Conservation (phyloP, 2,329 filamentous ascomycete species). For the Fusarium protoensiforme region DNA sequence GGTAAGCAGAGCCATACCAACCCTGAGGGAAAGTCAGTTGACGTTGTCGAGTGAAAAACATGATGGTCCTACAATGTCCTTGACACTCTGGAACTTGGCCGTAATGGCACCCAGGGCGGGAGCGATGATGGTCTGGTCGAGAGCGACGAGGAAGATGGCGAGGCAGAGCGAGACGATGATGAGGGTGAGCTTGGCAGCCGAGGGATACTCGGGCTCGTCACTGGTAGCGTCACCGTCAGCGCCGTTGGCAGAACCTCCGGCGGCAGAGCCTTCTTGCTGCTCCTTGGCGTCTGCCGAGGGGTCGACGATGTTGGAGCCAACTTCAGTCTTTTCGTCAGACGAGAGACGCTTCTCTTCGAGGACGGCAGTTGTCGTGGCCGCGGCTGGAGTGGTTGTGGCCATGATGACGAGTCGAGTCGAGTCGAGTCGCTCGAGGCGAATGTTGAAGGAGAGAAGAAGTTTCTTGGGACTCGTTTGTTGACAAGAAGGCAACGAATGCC, state of each 20-base stretch:
- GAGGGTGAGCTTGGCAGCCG: slow-evolving; percentile 52
- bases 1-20: slow-evolving; percentile 63
- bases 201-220: slow-evolving; percentile 50
- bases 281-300: slow-evolving; percentile 17
- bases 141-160: slow-evolving; percentile 60
- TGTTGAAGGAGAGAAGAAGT: background rate
- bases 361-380: slow-evolving; percentile 27
- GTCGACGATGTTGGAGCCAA: slow-evolving; percentile 40
- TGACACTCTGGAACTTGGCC: slow-evolving; percentile 54
- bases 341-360: slow-evolving; percentile 42
- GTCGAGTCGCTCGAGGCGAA: background rate
- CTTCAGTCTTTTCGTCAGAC: slow-evolving; percentile 46
- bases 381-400: slow-evolving; percentile 22
- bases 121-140: slow-evolving; percentile 64
- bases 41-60: background rate
- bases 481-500: background rate
- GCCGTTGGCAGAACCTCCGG: background rate
- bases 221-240: background rate
- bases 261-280: slow-evolving; percentile 20
- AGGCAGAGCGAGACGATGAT: slow-evolving; percentile 58
- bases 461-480: background rate
- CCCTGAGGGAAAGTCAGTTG: slow-evolving; percentile 43
- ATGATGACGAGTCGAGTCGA: slow-evolving; percentile 7
- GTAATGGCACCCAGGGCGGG: slow-evolving; percentile 65
- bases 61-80: slow-evolving; percentile 54